Conservation (phyloP, 768 basidiomycete species). For the Tulasnella sp. region DNA sequence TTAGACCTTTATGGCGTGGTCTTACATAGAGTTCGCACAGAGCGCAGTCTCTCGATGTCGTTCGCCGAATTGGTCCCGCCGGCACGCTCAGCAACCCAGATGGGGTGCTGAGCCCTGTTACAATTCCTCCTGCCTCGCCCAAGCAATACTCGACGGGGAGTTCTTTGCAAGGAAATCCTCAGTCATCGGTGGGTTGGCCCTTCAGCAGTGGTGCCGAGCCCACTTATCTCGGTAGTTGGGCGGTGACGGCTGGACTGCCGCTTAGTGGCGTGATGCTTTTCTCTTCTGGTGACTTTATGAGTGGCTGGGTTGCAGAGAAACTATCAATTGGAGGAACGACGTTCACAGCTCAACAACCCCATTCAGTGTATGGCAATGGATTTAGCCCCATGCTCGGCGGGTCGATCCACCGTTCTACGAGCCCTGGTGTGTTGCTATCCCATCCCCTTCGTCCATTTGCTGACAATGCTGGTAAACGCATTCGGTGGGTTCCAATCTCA, state of each 20-base stretch:
- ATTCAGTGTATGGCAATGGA: background rate
- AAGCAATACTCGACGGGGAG: background rate
- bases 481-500: background rate
- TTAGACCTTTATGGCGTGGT: background rate
- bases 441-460: background rate
- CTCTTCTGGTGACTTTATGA: background rate
- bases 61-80: conserved; percentile 39
- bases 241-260: background rate
- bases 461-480: background rate
- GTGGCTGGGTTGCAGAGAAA: too few relatives aligned
- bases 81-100: background rate
- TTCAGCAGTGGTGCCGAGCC: background rate
- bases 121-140: background rate
- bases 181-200: background rate
- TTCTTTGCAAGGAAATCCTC: background rate
- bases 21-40: conserved; percentile 38
- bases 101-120: background rate
- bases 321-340: background rate
- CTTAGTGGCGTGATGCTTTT: background rate
- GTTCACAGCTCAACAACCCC: background rate
- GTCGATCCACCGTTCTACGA: background rate
- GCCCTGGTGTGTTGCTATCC: background rate
- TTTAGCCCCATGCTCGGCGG: background rate
- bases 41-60: conserved; percentile 65
- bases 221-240: background rate